phyloP scores from a whole-genome alignment of 106 monocot species.

The Dioscorea zingiberensis region DNA sequence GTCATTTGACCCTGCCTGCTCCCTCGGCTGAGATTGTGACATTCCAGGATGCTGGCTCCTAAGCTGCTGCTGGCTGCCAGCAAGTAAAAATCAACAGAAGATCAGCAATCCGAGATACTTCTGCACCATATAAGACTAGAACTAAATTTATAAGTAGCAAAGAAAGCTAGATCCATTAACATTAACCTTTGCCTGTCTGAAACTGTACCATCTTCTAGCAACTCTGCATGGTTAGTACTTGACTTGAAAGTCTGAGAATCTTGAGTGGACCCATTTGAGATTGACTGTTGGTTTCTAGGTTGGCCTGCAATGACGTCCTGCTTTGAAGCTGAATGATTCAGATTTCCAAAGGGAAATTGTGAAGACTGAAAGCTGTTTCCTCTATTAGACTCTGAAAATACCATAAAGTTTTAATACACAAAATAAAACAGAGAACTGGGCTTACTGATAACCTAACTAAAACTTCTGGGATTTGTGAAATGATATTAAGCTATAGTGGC shows the following conservation, averaged over 20 bases:
- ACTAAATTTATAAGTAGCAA: too few relatives aligned
- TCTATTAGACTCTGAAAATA: conserved; percentile 17
- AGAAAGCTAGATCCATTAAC: too few relatives aligned
- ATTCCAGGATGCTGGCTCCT: background rate
- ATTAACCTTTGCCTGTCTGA: too few relatives aligned
- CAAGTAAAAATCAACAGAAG: conserved; percentile 23
- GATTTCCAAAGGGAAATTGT: conserved; percentile 12
- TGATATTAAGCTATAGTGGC: too few relatives aligned
- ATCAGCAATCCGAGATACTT: background rate
- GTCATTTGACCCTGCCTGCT: conserved; percentile 11
- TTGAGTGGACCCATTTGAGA: conserved; percentile 23
- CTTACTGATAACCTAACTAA: too few relatives aligned
- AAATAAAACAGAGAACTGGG: too few relatives aligned
- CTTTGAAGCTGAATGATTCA: conserved; percentile 6
- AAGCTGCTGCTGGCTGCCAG: conserved; percentile 17
- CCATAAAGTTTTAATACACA: background rate
- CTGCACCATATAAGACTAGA: background rate
- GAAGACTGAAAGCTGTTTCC: conserved; percentile 17
- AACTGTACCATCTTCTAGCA: conserved; percentile 10
- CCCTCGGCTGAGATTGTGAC: conserved; percentile 12
- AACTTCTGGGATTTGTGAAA: too few relatives aligned
- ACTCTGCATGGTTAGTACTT: conserved; percentile 1
- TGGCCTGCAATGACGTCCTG: conserved; percentile 7
- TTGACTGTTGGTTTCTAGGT: conserved; percentile 14
- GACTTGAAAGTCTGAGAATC: conserved; percentile 6